Evolutionary conservation across 1,139 yeast genomes (phyloP).

Genomic region (Candida anutae): DNA sequence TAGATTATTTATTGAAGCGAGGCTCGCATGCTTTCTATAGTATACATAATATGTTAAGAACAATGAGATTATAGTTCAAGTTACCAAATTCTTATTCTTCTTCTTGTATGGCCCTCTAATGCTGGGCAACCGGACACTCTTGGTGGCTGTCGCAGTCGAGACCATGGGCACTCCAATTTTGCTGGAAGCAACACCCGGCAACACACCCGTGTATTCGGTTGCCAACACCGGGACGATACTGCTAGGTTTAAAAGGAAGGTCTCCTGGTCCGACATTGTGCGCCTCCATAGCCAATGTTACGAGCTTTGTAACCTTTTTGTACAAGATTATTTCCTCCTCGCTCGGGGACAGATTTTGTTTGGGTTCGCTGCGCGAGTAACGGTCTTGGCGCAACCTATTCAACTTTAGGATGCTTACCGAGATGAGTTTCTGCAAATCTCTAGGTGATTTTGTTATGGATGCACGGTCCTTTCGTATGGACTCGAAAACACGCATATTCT

Average conservation of each 20-base stretch:
- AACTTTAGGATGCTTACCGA: constrained; percentile 49
- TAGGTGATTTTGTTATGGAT: constrained; percentile 19
- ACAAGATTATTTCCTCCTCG: constrained; percentile 20
- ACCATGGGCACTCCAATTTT: constrained; percentile 6
- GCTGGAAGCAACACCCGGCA: constrained; percentile 53
- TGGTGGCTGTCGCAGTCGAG: constrained; percentile 1
- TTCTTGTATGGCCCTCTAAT: constrained; percentile 36
- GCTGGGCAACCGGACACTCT: constrained; percentile 27
- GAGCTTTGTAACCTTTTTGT: constrained; percentile 36
- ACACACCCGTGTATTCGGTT: constrained; percentile 68
- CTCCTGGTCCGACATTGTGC: constrained; percentile 18
- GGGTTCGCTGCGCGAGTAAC: constrained; percentile 33
- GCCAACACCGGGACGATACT: constrained; percentile 59
- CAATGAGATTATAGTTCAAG: background rate
- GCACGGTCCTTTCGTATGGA: constrained; percentile 21
- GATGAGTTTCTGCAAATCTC: constrained; percentile 42
- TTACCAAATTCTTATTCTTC: constrained; percentile 21
- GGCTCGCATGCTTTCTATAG: constrained; percentile 4
- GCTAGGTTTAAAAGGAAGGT: constrained; percentile 28
- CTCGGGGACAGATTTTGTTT: constrained; percentile 24
- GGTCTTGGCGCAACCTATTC: constrained; percentile 54
- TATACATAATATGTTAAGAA: constrained; percentile 4
- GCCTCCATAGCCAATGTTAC: constrained; percentile 23
- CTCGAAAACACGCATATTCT: constrained; percentile 17
- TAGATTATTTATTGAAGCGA: constrained; percentile 6